Base-by-base conservation (phyloP, 2,329 filamentous ascomycete species). In the Neospermospora avenae region DNA sequence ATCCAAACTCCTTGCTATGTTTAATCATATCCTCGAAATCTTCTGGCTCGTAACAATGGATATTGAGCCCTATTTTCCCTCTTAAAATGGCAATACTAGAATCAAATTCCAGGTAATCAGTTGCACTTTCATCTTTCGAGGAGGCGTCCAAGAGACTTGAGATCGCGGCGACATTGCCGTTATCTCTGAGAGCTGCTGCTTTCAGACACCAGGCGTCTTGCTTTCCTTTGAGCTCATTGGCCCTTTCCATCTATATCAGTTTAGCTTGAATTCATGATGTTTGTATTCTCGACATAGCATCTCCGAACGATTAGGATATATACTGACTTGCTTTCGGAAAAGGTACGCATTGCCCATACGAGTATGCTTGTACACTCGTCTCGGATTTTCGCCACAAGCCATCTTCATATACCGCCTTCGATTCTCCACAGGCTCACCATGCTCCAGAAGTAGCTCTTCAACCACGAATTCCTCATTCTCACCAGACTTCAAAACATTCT, bases 301-400 rank as follows among this genome's bases (percentile, higher is more conserved):
- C 3, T 34, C 20, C 46, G 7, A 16, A 46, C 20, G 7, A 4
- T 16, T 1, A 13, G 1, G 16, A 49, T 10, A 20, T 20, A 8
- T 34, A 49, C 46, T 49, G 16, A 49, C 46, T 28, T 49, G 76
- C 46, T 74, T 68, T 4, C 77, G 70, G 39, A 78, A 69, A 16
- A 73, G 67, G 68, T 71, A 78, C 1, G 75, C 73, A 59, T 75
- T 73, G 1, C 75, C 77, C 68, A 78, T 75, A 24, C 77, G 72
- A 3, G 72, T 75, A 52, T 77, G 74, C 4, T 67, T 67, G 63
- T 77, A 77, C 1, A 71, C 60, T 0, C 59, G 35, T 58, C 72
- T 75, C n/a, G 76, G 76, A 61, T 79, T 80, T 66, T 79, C 77
- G 8, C 77, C 77, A 61, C 76, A 77, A 0, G 77, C 77, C 73